phyloP scores from a whole-genome alignment of 225 moss, liverwort and hornwort genomes.

The Physcomitrium patens region DNA sequence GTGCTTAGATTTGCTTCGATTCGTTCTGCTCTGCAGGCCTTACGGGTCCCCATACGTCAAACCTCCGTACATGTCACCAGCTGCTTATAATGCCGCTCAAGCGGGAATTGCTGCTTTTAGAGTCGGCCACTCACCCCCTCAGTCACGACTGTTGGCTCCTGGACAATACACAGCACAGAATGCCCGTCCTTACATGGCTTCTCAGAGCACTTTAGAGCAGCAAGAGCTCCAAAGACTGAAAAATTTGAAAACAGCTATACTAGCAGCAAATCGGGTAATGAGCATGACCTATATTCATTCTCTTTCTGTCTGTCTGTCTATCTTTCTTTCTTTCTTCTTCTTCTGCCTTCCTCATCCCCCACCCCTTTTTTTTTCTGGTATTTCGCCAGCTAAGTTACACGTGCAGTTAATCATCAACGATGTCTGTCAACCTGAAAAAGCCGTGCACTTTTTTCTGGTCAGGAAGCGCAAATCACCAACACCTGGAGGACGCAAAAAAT shows the following conservation, averaged over 20 bases:
- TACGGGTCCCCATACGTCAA: constrained; percentile 54
- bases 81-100: constrained; percentile 45
- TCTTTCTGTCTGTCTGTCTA: too few species aligned
- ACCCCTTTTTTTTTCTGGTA: neutral
- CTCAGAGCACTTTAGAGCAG: constrained; percentile 64
- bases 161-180: constrained; percentile 58
- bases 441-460: constrained; percentile 18
- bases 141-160: constrained; percentile 44
- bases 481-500: constrained; percentile 87
- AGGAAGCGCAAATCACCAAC: constrained; percentile 84
- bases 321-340: too few species aligned
- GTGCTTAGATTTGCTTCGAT: constrained; percentile 18
- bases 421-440: constrained; percentile 21
- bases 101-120: constrained; percentile 45
- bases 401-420: neutral
- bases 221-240: constrained; percentile 83
- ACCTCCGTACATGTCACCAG: constrained; percentile 46
- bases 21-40: constrained; percentile 47
- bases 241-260: constrained; percentile 44
- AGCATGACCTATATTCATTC: constrained; percentile 14
- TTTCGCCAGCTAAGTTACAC: neutral
- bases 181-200: constrained; percentile 56
- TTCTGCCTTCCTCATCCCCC: constrained; percentile 1
- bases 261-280: constrained; percentile 58
- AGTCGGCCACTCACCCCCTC: constrained; percentile 42